Evolutionary conservation across 2,329 filamentous ascomycete genomes (phyloP).

Genomic region (Didymella sp.): DNA sequence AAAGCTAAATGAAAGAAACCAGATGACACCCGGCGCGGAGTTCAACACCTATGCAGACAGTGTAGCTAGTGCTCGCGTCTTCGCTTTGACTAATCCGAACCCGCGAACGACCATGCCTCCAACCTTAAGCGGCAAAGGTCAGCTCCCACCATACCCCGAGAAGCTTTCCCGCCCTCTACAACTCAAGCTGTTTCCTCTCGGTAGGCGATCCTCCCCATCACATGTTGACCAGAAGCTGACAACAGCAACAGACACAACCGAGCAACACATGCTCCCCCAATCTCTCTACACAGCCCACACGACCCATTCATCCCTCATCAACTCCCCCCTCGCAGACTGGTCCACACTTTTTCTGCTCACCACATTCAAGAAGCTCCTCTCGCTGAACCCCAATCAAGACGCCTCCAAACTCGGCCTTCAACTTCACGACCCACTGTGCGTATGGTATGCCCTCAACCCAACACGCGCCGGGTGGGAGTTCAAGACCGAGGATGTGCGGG

Average conservation of each 20-base stretch:
- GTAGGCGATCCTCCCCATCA: conserved; percentile 23
- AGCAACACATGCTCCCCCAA: conserved; percentile 52
- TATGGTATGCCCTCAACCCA: conserved; percentile 47
- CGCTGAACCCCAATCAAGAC: conserved; percentile 47
- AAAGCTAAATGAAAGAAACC: conserved; percentile 45
- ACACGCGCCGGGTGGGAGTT: conserved; percentile 45
- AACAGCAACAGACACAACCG: conserved; percentile 52
- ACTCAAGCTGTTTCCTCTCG: conserved; percentile 57
- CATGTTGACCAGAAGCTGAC: not conserved
- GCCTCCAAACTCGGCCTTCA: conserved; percentile 50
- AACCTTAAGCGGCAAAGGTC: conserved; percentile 53
- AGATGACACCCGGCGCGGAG: conserved; percentile 79
- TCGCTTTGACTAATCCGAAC: conserved; percentile 59
- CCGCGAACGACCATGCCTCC: conserved; percentile 84
- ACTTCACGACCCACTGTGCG: conserved; percentile 56
- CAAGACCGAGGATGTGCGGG: conserved; percentile 74
- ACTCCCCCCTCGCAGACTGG: conserved; percentile 57
- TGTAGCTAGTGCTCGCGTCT: conserved; percentile 57
- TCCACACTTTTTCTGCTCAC: conserved; percentile 53
- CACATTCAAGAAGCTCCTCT: conserved; percentile 56
- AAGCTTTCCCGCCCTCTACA: conserved; percentile 53
- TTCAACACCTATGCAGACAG: conserved; percentile 94
- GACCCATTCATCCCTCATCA: conserved; percentile 29
- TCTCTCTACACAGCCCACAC: conserved; percentile 47
- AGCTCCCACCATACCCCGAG: conserved; percentile 50